A percentile compares a stretch with the other conserved stretches of the same genome.
These are phyloP conservation scores for Pyropia yezoensis DNA, from an alignment of 23 red algal genomes.

Conservation along the genomic window DNA sequence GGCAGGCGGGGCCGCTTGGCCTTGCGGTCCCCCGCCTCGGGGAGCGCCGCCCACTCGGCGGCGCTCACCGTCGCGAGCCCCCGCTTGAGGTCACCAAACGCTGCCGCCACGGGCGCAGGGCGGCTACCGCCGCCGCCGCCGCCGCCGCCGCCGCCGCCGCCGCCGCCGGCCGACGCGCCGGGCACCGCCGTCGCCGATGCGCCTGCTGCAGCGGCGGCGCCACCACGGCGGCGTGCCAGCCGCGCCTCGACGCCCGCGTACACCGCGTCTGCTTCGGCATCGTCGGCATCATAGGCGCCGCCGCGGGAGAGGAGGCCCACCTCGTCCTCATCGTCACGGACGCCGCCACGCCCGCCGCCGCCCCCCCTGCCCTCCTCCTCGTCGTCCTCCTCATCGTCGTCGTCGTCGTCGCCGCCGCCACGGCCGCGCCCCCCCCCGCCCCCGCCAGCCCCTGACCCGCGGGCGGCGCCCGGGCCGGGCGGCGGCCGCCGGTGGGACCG, in stretches of 20 bases:
- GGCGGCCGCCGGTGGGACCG: conserved; percentile 10
- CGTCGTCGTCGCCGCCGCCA: neutral
- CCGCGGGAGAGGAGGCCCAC: conserved; percentile 61
- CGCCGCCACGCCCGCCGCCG: conserved; percentile 3
- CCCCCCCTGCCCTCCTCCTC: conserved; percentile 24
- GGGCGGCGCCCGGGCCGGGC: neutral
- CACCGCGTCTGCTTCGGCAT: conserved; percentile 72
- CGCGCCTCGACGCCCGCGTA: conserved; percentile 58
- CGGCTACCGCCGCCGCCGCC: conserved; percentile 38
- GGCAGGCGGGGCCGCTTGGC: conserved; percentile 45
- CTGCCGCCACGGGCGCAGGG: conserved; percentile 36
- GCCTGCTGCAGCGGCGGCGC: neutral
- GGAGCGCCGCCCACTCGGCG: conserved; percentile 62
- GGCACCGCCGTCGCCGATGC: neutral
- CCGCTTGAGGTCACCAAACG: conserved; percentile 74
- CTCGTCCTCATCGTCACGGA: conserved; percentile 44
- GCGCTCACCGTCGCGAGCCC: conserved; percentile 20
- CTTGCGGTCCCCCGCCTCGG: conserved; percentile 61
- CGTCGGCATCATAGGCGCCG: conserved; percentile 76
- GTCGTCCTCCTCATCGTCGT: conserved; percentile 33
- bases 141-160: conserved; percentile 21
- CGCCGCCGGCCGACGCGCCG: conserved; percentile 24
- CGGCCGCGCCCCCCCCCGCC: neutral
- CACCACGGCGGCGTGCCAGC: conserved; percentile 21
- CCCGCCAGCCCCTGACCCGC: neutral